Evolutionary conservation across 352 stramenopile genomes (phyloP).

Genomic region (Phytophthora colocasiae): DNA sequence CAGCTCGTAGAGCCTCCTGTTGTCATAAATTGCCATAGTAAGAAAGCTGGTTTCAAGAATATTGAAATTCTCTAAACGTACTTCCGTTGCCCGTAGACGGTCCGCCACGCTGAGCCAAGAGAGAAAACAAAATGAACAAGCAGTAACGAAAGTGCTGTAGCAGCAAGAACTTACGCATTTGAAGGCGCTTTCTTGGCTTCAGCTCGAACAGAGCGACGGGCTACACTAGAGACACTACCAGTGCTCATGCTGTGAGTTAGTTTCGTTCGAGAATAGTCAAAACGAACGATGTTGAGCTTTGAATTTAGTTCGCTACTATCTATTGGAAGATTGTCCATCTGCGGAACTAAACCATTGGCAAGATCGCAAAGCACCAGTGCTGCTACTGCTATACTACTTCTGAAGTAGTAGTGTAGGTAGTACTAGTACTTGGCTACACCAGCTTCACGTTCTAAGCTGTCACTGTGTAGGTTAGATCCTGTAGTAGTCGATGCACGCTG

Average conservation of each 20-base stretch:
- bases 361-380: too few species aligned
- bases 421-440: too few species aligned
- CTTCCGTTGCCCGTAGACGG: slow-evolving; percentile 61
- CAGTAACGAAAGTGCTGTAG: background rate
- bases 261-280: slow-evolving; percentile 23
- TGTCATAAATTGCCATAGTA: background rate
- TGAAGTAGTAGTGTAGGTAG: too few species aligned
- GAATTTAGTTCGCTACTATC: slow-evolving; percentile 9
- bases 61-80: slow-evolving; percentile 13
- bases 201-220: slow-evolving; percentile 24
- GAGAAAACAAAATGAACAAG: background rate
- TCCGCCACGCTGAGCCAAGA: slow-evolving; percentile 45
- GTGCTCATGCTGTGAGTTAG: slow-evolving; percentile 17
- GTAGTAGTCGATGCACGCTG: too few species aligned
- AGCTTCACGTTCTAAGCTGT: too few species aligned
- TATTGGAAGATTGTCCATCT: background rate
- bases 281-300: background rate
- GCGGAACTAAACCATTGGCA: too few species aligned
- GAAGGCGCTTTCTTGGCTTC: slow-evolving; percentile 46
- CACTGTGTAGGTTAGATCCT: too few species aligned
- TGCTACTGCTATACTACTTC: too few species aligned
- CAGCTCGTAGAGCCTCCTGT: slow-evolving; percentile 59
- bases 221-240: slow-evolving; percentile 6
- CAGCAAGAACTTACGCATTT: slow-evolving; percentile 32
- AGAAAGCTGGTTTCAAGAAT: background rate